A percentile compares a stretch with the other conserved stretches of the same genome.
Conservation (phyloP, 2,329 filamentous ascomycete species). For the Aspergillus spinulosporus region DNA sequence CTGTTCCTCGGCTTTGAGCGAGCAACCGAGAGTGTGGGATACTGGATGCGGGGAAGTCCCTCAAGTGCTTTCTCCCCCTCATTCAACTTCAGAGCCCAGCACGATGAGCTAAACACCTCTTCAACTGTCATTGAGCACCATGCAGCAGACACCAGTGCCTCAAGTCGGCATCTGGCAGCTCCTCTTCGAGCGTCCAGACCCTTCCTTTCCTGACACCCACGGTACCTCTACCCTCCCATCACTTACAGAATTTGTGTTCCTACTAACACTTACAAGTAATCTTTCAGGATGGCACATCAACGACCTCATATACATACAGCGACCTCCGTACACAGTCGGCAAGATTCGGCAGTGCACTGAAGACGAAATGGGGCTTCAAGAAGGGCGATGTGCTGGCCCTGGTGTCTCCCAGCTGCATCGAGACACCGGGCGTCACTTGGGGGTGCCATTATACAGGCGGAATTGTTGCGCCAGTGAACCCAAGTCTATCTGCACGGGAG, state of each 20-base stretch:
- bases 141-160: not conserved
- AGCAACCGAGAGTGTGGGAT: too few relatives aligned
- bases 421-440: conserved; percentile 18
- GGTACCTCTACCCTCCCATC: not conserved
- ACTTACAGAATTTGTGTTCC: not conserved
- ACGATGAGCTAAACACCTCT: not conserved
- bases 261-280: conserved; percentile 1
- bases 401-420: conserved; percentile 21
- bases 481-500: conserved; percentile 16
- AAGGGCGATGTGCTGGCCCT: conserved; percentile 23
- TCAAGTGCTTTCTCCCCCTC: too few relatives aligned
- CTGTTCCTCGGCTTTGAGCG: not conserved
- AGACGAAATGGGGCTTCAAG: conserved; percentile 13
- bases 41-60: too few relatives aligned
- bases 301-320: conserved; percentile 1
- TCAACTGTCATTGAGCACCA: not conserved
- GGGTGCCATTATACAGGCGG: conserved; percentile 23
- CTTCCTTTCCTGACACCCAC: conserved; percentile 4
- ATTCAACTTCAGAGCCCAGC: not conserved
- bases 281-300: conserved; percentile 2
- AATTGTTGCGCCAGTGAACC: conserved; percentile 22
- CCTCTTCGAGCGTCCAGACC: not conserved
- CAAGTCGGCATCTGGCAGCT: conserved; percentile 10
- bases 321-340: not conserved
- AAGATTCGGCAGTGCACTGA: conserved; percentile 17